Evolutionary conservation across 306 rosid species (phyloP).

Genomic region (Purshia tridentata): DNA sequence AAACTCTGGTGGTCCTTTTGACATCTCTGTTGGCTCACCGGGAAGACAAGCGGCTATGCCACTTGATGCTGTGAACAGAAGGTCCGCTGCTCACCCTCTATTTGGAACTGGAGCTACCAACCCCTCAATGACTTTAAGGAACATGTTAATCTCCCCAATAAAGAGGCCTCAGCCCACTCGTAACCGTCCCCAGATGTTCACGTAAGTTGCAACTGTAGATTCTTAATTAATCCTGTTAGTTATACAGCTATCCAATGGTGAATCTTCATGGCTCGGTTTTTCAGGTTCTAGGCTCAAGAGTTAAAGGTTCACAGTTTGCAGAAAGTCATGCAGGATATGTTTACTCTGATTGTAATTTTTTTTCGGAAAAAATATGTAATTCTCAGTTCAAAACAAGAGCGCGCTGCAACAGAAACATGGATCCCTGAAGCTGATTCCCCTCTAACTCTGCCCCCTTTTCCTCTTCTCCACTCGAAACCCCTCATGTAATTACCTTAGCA

Average conservation of each 20-base stretch:
- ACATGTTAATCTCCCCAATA: slow-evolving; percentile 88
- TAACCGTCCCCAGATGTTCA: slow-evolving; percentile 77
- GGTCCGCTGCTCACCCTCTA: slow-evolving; percentile 52
- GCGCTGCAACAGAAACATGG: background rate
- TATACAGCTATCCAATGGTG: slow-evolving; percentile 7
- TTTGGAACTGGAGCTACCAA: slow-evolving; percentile 65
- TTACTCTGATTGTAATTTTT: background rate
- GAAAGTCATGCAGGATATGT: slow-evolving; percentile 17
- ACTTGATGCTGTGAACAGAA: slow-evolving; percentile 70
- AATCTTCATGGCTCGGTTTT: slow-evolving; percentile 33
- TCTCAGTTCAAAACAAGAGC: background rate
- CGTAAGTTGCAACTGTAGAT: slow-evolving; percentile 42
- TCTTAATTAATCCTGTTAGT: background rate
- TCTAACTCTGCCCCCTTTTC: background rate
- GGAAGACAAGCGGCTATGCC: slow-evolving; percentile 55
- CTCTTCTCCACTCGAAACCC: background rate
- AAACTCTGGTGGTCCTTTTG: slow-evolving; percentile 76
- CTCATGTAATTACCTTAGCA: background rate
- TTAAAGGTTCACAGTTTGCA: slow-evolving; percentile 24
- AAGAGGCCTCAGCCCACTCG: slow-evolving; percentile 95
- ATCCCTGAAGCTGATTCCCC: background rate
- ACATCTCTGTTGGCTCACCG: slow-evolving; percentile 78
- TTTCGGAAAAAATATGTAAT: background rate
- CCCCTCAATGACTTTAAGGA: slow-evolving; percentile 82
- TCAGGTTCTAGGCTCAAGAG: slow-evolving; percentile 64